Percentiles rank a stretch among this genome's conserved stretches.
phyloP scores from a whole-genome alignment of 2,329 filamentous ascomycete species.

The Aureobasidium pullulans region DNA sequence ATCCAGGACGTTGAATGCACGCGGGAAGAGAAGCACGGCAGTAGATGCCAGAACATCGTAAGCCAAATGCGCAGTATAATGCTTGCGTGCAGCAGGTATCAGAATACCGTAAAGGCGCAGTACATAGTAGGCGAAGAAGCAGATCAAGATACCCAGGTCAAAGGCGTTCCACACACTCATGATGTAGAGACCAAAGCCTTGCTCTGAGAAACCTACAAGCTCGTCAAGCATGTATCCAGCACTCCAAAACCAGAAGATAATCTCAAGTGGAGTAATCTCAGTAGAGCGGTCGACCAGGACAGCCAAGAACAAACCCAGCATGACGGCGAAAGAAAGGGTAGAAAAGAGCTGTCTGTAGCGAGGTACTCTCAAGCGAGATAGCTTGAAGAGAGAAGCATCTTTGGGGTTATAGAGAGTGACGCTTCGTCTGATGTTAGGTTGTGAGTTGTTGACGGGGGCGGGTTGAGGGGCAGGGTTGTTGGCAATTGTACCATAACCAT shows the following conservation, averaged over 20 bases:
- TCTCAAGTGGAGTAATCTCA: constrained; percentile 74
- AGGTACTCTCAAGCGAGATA: constrained; percentile 83
- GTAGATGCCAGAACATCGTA: constrained; percentile 93
- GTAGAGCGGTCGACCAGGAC: constrained; percentile 70
- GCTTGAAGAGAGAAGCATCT: constrained; percentile 83
- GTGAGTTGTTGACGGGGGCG: not conserved
- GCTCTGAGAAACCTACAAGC: constrained; percentile 90
- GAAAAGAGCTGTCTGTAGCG: constrained; percentile 87
- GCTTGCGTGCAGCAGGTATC: constrained; percentile 60
- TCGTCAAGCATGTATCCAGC: constrained; percentile 96
- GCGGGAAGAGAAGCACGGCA: constrained; percentile 80
- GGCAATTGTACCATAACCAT: constrained; percentile 9
- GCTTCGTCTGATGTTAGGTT: constrained; percentile 47
- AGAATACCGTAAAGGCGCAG: constrained; percentile 84
- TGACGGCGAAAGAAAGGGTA: constrained; percentile 74
- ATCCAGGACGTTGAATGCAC: constrained; percentile 86
- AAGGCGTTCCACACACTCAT: constrained; percentile 98
- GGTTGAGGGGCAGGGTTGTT: not conserved
- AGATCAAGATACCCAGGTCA: constrained; percentile 78
- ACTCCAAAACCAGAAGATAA: constrained; percentile 97
- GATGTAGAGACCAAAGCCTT: constrained; percentile 91
- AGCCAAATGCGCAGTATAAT: constrained; percentile 71
- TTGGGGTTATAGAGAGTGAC: constrained; percentile 85
- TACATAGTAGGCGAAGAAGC: constrained; percentile 84
- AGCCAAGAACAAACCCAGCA: constrained; percentile 78